Base-by-base conservation (phyloP, 176 grass and related monocot genomes). In the Oryza australiensis region DNA sequence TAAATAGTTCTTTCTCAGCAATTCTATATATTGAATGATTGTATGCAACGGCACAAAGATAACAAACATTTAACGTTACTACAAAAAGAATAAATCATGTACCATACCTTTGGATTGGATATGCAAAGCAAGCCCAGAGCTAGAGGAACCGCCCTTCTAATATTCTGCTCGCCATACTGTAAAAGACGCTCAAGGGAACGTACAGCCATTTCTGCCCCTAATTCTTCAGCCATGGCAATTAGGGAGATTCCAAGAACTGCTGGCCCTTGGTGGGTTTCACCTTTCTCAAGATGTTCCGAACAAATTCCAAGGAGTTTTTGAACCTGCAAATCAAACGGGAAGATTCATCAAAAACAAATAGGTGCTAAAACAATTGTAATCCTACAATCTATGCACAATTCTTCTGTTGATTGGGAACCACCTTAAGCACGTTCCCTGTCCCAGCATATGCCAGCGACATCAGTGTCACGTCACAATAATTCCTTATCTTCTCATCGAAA, bases 381-480 rank as follows among this genome's bases (percentile, higher is more conserved):
- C 41, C 57, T 49, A 37, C 40, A 45, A 24, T 24, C 80, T 64
- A 28, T 46, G 41, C 60, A 43, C 59, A 73, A 62, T 30, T 43
- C 29, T 46, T 64, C 41, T 24, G 18, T 24, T 37, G 33, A 26
- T 62, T 12, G 68, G 23, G 12, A 49, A 80, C 41, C 73, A 99
- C 96, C 96, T 95, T 95, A 18, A 99, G 96, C 75, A 99, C 96
- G 78, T 95, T 99, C 62, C 96, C 93, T 65, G 96, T 99, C 85
- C 96, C 96, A 37, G 96, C 96, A 90, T 99, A 95, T 65, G 96
- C 96, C 78, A 99, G 81, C 8, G 96, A 95, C 90, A 98, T 89
- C 37, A 99, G 89, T 18, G 91, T 99, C 35, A 95, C 91, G 32
- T 99, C 93, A 90, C 90, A 91, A 28, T 99, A 95, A 86, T 99